phyloP scores from a whole-genome alignment of 306 rosid species.

The Oxytropis ochrocephala region DNA sequence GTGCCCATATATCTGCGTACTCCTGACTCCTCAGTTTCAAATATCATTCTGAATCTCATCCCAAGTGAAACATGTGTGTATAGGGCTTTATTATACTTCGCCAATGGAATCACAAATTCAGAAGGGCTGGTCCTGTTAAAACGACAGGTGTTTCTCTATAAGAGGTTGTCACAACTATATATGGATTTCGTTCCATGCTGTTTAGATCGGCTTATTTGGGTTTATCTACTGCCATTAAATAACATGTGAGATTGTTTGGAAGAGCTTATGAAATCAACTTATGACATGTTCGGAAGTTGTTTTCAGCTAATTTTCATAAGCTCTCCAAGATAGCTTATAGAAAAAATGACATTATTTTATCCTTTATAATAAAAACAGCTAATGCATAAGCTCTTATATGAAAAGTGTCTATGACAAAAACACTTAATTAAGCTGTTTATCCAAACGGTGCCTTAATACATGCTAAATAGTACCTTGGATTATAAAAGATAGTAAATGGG shows the following conservation, averaged over 20 bases:
- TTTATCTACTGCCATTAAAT: too few relatives aligned
- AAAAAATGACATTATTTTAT: too few relatives aligned
- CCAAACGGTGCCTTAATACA: not conserved
- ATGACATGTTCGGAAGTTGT: too few relatives aligned
- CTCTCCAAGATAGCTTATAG: too few relatives aligned
- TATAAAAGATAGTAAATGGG: slow-evolving; percentile 88
- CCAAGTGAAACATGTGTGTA: slow-evolving; percentile 93
- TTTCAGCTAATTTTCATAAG: too few relatives aligned
- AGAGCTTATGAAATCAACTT: too few relatives aligned
- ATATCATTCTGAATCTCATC: slow-evolving; percentile 97
- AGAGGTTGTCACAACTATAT: slow-evolving; percentile 21
- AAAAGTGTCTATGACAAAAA: too few relatives aligned
- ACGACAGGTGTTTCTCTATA: slow-evolving; percentile 11
- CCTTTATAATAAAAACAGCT: too few relatives aligned
- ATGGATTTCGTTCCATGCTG: slow-evolving; percentile 3
- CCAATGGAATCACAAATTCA: slow-evolving; percentile 90
- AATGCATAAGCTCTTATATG: too few relatives aligned
- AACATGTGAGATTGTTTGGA: too few relatives aligned
- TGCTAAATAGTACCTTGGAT: slow-evolving; percentile 64
- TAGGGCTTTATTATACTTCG: slow-evolving; percentile 84
- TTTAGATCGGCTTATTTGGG: too few relatives aligned
- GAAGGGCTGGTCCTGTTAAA: slow-evolving; percentile 85
- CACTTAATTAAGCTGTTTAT: too few relatives aligned
- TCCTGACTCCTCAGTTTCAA: slow-evolving; percentile 96
- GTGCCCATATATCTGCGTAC: slow-evolving; percentile 98